Evolutionary conservation across 2,329 filamentous ascomycete genomes (phyloP).

Genomic region (Myriangium duriaei): DNA sequence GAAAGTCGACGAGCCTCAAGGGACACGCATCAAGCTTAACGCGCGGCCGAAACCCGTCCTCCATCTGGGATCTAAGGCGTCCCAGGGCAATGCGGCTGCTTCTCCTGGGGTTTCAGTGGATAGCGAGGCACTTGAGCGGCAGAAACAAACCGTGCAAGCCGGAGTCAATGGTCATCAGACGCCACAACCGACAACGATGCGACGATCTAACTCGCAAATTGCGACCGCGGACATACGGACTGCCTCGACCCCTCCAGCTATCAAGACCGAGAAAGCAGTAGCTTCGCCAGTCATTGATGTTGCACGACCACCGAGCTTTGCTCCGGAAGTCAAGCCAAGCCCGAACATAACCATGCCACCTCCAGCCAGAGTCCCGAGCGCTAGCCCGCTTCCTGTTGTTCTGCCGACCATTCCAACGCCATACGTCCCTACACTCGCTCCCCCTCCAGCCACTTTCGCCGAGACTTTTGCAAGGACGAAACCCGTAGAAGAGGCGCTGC

Average conservation of each 20-base stretch:
- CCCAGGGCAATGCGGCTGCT: slow-evolving; percentile 27
- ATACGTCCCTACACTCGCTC: slow-evolving; percentile 19
- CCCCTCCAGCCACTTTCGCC: slow-evolving; percentile 12
- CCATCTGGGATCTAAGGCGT: slow-evolving; percentile 26
- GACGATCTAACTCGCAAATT: slow-evolving; percentile 14
- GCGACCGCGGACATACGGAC: slow-evolving; percentile 13
- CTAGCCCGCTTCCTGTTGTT: slow-evolving; percentile 29
- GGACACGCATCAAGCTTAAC: slow-evolving; percentile 72
- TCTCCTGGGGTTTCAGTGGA: slow-evolving; percentile 41
- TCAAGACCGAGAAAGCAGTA: slow-evolving; percentile 28
- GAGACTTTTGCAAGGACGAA: slow-evolving; percentile 21
- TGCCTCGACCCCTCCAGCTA: slow-evolving; percentile 26
- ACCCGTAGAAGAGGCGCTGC: slow-evolving; percentile 46
- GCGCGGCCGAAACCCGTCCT: slow-evolving; percentile 36
- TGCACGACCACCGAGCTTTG: slow-evolving; percentile 25
- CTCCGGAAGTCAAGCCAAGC: slow-evolving; percentile 20
- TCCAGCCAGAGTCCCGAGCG: slow-evolving; percentile 26
- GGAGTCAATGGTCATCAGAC: slow-evolving; percentile 31
- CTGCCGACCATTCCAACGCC: slow-evolving; percentile 21
- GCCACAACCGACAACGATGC: slow-evolving; percentile 17
- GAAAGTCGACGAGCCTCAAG: slow-evolving; percentile 57
- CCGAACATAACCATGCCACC: slow-evolving; percentile 27
- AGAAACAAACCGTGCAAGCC: slow-evolving; percentile 39
- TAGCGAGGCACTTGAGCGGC: slow-evolving; percentile 40
- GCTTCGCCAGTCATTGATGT: slow-evolving; percentile 31